phyloP scores from a whole-genome alignment of 2,329 filamentous ascomycete genomes.

The Neocatenulostroma microsporum region DNA sequence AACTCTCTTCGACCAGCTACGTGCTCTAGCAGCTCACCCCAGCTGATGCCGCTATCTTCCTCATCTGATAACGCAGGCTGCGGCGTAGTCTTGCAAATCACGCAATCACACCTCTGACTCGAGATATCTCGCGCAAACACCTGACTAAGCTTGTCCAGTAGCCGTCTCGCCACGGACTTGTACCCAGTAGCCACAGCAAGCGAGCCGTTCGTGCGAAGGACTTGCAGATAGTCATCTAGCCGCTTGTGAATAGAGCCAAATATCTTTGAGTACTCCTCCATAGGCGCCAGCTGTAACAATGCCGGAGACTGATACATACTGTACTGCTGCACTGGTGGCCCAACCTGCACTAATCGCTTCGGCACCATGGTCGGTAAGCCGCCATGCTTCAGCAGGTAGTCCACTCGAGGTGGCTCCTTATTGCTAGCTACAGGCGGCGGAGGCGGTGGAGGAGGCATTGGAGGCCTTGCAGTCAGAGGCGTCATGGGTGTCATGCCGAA shows the following conservation, averaged over 20 bases:
- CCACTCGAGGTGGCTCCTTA: constrained; percentile 67
- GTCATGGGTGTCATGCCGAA: constrained; percentile 22
- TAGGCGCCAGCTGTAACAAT: constrained; percentile 26
- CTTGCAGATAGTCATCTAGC: constrained; percentile 75
- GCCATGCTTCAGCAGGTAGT: constrained; percentile 86
- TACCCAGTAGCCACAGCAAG: constrained; percentile 93
- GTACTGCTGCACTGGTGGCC: constrained; percentile 51
- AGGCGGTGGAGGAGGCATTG: constrained; percentile 49
- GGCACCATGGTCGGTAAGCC: constrained; percentile 66
- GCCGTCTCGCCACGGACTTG: constrained; percentile 79
- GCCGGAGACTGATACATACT: constrained; percentile 53
- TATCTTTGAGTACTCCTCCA: constrained; percentile 42
- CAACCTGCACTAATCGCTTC: constrained; percentile 62
- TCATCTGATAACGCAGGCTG: constrained; percentile 42
- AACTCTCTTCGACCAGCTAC: constrained; percentile 83
- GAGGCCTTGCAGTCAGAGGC: constrained; percentile 19
- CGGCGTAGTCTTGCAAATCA: constrained; percentile 62
- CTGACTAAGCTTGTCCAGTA: constrained; percentile 84
- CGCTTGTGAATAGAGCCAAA: constrained; percentile 78
- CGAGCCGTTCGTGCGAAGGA: constrained; percentile 76
- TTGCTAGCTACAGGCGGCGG: constrained; percentile 62
- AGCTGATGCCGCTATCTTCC: constrained; percentile 63
- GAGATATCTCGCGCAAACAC: constrained; percentile 92
- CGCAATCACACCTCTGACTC: constrained; percentile 72
- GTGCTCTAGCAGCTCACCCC: constrained; percentile 91